A percentile compares a stretch with the other conserved stretches of the same genome.
Conservation (phyloP, 78 protist genomes). For the Thecamonas trahens region DNA sequence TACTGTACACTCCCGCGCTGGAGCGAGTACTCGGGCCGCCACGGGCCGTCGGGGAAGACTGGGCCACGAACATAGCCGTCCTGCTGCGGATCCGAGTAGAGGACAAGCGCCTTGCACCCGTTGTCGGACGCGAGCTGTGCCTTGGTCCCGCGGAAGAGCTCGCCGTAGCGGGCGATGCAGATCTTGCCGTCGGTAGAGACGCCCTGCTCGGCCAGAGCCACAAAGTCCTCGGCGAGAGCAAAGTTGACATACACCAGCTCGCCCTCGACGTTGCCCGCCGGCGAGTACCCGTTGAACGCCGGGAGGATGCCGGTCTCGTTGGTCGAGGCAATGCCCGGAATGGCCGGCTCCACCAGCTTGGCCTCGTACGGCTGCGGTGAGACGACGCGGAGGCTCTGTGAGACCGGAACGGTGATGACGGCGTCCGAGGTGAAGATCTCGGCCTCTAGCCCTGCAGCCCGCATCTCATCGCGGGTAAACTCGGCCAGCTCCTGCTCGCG, state of each 20-base stretch:
- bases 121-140: constrained; percentile 1
- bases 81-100: constrained; percentile 39
- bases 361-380: background rate
- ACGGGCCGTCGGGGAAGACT: constrained; percentile 50
- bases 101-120: constrained; percentile 17
- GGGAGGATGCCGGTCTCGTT: background rate
- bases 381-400: background rate
- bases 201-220: constrained; percentile 1
- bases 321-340: background rate
- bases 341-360: background rate
- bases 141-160: constrained; percentile 37
- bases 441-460: background rate
- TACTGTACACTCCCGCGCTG: constrained; percentile 47
- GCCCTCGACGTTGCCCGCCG: background rate
- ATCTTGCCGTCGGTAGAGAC: constrained; percentile 8
- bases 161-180: constrained; percentile 39
- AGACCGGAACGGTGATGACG: background rate
- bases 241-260: constrained; percentile 31
- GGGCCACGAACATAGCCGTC: constrained; percentile 34
- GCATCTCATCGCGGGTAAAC: background rate
- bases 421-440: background rate
- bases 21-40: constrained; percentile 18
- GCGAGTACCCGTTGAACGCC: constrained; percentile 1
- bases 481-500: background rate
- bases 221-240: constrained; percentile 36